Conservation (phyloP, 352 stramenopile species). For the Globisporangium splendens region DNA sequence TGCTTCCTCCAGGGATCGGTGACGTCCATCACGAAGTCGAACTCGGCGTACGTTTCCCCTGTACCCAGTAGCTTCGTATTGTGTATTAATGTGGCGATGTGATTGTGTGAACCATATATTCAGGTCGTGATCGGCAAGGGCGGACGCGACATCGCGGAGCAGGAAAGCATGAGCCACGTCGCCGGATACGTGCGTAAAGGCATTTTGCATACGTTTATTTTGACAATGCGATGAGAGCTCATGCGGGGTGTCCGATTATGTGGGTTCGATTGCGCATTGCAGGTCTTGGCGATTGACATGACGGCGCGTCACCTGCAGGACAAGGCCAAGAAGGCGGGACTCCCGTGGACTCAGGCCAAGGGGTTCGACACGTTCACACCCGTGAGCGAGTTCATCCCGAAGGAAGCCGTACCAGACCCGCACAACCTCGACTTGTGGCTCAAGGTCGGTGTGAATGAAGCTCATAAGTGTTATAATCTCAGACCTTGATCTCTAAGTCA, state of each 20-base stretch:
- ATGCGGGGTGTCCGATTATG: background rate
- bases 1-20: constrained; percentile 64
- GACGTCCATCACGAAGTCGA: constrained; percentile 86
- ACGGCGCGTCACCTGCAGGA: constrained; percentile 73
- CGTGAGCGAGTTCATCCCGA: constrained; percentile 79
- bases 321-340: constrained; percentile 70
- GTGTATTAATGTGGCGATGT: background rate
- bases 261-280: background rate
- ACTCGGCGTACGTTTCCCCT: constrained; percentile 54
- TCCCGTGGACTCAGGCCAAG: constrained; percentile 78
- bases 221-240: no score
- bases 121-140: constrained; percentile 71
- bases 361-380: constrained; percentile 80
- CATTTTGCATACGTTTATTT: no score
- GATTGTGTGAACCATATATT: background rate
- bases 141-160: constrained; percentile 58
- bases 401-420: constrained; percentile 49
- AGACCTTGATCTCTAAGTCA: no score
- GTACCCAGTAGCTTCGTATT: no score
- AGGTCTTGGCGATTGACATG: constrained; percentile 79
- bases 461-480: no score
- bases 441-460: constrained; percentile 22
- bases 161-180: constrained; percentile 63
- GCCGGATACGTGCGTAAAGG: constrained; percentile 46
- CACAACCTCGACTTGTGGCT: constrained; percentile 79